These are phyloP conservation scores for Penicillium macrosclerotiorum DNA, from an alignment of 495 filamentous ascomycete genomes.

Conservation along the genomic window DNA sequence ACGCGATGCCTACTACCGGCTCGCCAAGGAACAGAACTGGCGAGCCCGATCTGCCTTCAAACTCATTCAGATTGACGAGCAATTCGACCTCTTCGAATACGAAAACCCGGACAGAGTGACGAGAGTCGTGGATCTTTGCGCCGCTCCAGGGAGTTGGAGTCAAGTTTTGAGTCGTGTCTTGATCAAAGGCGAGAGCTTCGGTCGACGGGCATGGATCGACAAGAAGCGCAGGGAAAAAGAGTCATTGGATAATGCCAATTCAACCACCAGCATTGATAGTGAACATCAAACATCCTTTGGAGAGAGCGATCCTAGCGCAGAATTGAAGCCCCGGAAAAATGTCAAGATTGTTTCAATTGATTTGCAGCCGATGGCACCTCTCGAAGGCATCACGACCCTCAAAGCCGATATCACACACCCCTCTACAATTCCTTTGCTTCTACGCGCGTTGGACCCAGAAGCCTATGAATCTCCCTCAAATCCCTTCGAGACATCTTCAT, in stretches of 20 bases:
- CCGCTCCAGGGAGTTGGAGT: conserved; percentile 93
- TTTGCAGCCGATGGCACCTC: conserved; percentile 88
- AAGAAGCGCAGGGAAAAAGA: conserved; percentile 59
- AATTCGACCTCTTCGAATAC: conserved; percentile 86
- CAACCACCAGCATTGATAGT: conserved; percentile 20
- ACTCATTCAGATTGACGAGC: conserved; percentile 91
- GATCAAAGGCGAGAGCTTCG: conserved; percentile 89
- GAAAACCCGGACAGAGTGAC: conserved; percentile 62
- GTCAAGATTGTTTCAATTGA: conserved; percentile 96
- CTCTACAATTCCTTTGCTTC: conserved; percentile 83
- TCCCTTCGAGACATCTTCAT: conserved; percentile 17
- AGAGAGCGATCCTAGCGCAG: conserved; percentile 29
- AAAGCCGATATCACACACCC: conserved; percentile 97
- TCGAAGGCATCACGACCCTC: conserved; percentile 87
- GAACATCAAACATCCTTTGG: conserved; percentile 21
- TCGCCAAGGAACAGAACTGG: conserved; percentile 98
- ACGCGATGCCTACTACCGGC: conserved; percentile 93
- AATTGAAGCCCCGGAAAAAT: conserved; percentile 60
- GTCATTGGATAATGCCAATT: conserved; percentile 36
- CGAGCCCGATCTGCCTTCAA: conserved; percentile 96
- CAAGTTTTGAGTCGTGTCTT: conserved; percentile 91
- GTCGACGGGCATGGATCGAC: conserved; percentile 78
- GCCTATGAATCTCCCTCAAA: conserved; percentile 56
- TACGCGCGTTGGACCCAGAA: conserved; percentile 78
- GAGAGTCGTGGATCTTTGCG: conserved; percentile 94